phyloP scores from a whole-genome alignment of 805 yeast genomes.

The Teunomyces cretensis region DNA sequence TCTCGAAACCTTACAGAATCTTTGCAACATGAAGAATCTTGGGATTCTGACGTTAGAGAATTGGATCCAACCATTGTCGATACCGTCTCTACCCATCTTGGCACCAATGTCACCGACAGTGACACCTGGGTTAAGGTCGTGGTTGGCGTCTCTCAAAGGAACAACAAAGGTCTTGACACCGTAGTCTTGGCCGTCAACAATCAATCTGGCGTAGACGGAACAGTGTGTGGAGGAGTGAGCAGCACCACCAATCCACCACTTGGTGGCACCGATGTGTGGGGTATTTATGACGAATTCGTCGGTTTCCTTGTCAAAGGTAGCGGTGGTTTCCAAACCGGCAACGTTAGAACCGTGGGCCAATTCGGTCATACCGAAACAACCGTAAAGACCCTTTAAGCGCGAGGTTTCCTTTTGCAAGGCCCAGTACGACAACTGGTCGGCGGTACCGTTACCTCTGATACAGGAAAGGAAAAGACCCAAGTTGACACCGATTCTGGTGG shows the following conservation, averaged over 20 bases:
- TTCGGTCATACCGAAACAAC: slow-evolving; percentile 66
- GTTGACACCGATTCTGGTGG: slow-evolving; percentile 86
- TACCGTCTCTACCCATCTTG: slow-evolving; percentile 95
- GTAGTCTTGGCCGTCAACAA: slow-evolving; percentile 79
- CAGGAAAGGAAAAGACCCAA: slow-evolving; percentile 81
- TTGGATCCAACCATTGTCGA: slow-evolving; percentile 97
- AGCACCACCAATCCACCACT: slow-evolving; percentile 99
- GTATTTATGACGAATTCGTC: slow-evolving; percentile 78
- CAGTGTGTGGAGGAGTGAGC: slow-evolving; percentile 92
- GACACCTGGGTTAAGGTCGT: slow-evolving; percentile 75
- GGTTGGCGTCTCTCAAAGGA: slow-evolving; percentile 76
- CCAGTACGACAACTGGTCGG: slow-evolving; percentile 84
- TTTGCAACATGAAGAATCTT: slow-evolving; percentile 76
- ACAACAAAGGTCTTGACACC: slow-evolving; percentile 93
- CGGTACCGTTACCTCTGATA: slow-evolving; percentile 83
- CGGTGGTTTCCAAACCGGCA: slow-evolving; percentile 59
- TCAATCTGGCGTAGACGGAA: slow-evolving; percentile 79
- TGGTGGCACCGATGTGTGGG: slow-evolving; percentile 89
- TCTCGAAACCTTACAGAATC: slow-evolving; percentile 68
- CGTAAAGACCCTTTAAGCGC: slow-evolving; percentile 55
- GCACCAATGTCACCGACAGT: slow-evolving; percentile 89
- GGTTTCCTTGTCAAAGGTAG: slow-evolving; percentile 63
- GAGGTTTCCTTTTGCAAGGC: slow-evolving; percentile 64
- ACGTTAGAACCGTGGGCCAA: slow-evolving; percentile 72
- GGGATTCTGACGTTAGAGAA: slow-evolving; percentile 83